Conservation (phyloP, 1,139 yeast genomes). For the Candida buenavistaensis region DNA sequence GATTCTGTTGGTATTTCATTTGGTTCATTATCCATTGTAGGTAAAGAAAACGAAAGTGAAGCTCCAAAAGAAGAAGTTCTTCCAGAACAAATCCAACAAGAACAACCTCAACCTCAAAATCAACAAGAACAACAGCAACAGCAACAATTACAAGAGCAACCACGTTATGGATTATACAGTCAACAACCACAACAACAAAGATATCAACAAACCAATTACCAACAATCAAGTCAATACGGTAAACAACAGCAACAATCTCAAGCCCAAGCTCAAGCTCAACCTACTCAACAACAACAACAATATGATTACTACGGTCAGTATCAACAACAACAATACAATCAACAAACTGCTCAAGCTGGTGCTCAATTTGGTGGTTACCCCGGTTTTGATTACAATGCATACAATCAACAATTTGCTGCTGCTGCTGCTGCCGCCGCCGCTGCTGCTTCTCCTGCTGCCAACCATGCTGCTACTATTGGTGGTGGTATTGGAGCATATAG, state of each 20-base stretch:
- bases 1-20: conserved; percentile 69
- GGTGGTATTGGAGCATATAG: conserved; percentile 25
- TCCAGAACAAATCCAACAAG: conserved; percentile 12
- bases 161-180: conserved; percentile 14
- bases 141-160: conserved; percentile 14
- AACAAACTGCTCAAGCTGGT: conserved; percentile 43
- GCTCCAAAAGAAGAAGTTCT: conserved; percentile 13
- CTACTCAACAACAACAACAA: conserved; percentile 25
- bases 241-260: conserved; percentile 22
- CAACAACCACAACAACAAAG: conserved; percentile 16
- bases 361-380: conserved; percentile 48
- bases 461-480: conserved; percentile 28
- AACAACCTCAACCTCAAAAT: no score
- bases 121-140: conserved; percentile 16
- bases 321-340: conserved; percentile 46
- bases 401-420: conserved; percentile 36
- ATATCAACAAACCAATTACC: conserved; percentile 15
- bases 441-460: conserved; percentile 40
- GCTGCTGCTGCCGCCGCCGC: conserved; percentile 29
- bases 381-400: conserved; percentile 43
- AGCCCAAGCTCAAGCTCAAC: conserved; percentile 1
- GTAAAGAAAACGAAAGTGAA: conserved; percentile 25
- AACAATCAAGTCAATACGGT: conserved; percentile 19
- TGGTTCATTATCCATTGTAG: conserved; percentile 60
- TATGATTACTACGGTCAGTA: conserved; percentile 26